These are phyloP conservation scores for Melaleuca alternifolia DNA, from an alignment of 345 rosid species.

Conservation along the genomic window DNA sequence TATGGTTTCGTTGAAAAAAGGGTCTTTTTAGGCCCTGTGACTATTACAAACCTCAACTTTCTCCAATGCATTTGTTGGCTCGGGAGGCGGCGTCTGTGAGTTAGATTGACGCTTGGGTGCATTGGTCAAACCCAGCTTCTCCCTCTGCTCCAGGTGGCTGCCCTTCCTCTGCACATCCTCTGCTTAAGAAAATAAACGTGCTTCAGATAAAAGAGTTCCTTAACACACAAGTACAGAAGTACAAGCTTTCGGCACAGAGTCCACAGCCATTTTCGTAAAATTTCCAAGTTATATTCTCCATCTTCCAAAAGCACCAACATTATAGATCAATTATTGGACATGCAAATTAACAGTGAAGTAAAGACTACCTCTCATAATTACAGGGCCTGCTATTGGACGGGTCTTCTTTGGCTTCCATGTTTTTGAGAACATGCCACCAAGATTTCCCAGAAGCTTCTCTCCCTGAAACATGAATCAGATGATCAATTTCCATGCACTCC, in stretches of 20 bases:
- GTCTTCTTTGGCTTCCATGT: constrained; percentile 98
- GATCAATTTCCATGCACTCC: neutral
- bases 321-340: neutral
- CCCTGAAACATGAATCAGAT: constrained; percentile 44
- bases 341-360: neutral
- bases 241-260: neutral
- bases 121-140: constrained; percentile 63
- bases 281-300: neutral
- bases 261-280: neutral
- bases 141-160: constrained; percentile 74
- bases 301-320: neutral
- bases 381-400: constrained; percentile 58
- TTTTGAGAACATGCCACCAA: constrained; percentile 89
- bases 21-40: neutral
- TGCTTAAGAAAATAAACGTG: constrained; percentile 10
- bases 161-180: constrained; percentile 54
- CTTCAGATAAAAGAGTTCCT: neutral
- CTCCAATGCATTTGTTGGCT: constrained; percentile 54
- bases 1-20: neutral
- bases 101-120: constrained; percentile 32
- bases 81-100: constrained; percentile 33
- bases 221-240: neutral
- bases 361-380: constrained; percentile 45
- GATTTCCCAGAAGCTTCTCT: constrained; percentile 93
- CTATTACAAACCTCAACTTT: constrained; percentile 62